Evolutionary conservation across 1,139 yeast genomes (phyloP).

Genomic region (Yamadazyma atmosphaerica): DNA sequence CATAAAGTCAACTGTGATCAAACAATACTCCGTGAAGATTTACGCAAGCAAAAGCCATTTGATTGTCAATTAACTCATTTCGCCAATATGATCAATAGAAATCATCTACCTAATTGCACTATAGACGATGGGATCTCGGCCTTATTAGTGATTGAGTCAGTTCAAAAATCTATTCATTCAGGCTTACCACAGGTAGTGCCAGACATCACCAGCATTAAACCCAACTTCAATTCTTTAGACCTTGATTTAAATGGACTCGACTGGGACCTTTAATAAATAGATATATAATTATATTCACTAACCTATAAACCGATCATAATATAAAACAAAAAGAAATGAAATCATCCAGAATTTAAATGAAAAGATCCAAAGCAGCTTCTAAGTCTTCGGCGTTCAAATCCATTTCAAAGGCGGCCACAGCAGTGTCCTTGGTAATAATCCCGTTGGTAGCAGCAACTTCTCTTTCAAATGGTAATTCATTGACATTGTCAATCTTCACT

Average conservation of each 20-base stretch:
- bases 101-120: conserved; percentile 30
- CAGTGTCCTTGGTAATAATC: conserved; percentile 21
- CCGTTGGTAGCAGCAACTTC: conserved; percentile 55
- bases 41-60: conserved; percentile 28
- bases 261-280: not conserved
- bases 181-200: conserved; percentile 36
- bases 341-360: not conserved
- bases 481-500: conserved; percentile 9
- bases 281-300: not conserved
- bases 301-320: conserved; percentile 2
- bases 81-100: conserved; percentile 33
- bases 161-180: conserved; percentile 33
- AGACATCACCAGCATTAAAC: conserved; percentile 24
- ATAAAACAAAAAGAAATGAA: not conserved
- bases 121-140: conserved; percentile 43
- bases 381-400: conserved; percentile 2
- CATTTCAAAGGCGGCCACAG: conserved; percentile 4
- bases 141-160: conserved; percentile 34
- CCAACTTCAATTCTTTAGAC: conserved; percentile 22
- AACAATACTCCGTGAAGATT: conserved; percentile 16
- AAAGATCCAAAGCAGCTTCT: conserved; percentile 1
- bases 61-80: conserved; percentile 43
- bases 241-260: conserved; percentile 6
- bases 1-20: conserved; percentile 14
- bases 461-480: conserved; percentile 24